These are phyloP conservation scores for Fistulina hepatica DNA, from an alignment of 1,284 basidiomycete genomes.

Conservation along the genomic window DNA sequence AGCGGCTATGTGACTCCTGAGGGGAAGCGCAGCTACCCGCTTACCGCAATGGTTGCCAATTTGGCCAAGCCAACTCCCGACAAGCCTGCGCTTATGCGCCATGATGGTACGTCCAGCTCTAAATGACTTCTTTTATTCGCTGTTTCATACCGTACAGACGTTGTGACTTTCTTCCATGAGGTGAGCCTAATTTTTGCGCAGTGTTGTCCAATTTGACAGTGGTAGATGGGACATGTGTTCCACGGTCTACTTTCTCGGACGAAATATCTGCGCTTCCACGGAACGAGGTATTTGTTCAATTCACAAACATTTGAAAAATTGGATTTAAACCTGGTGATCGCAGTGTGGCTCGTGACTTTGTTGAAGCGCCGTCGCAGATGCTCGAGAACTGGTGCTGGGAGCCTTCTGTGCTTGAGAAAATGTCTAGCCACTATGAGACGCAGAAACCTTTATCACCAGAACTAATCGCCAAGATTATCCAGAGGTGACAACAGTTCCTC, in stretches of 20 bases:
- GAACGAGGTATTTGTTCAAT: slow-evolving; percentile 39
- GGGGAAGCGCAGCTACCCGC: slow-evolving; percentile 58
- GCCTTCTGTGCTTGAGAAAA: slow-evolving; percentile 57
- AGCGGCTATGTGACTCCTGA: slow-evolving; percentile 45
- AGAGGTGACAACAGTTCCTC: slow-evolving; percentile 38
- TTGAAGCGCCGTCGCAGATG: slow-evolving; percentile 84
- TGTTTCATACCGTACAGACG: slow-evolving; percentile 26
- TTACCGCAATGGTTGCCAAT: slow-evolving; percentile 79
- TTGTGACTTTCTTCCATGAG: slow-evolving; percentile 75
- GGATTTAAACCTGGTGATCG: slow-evolving; percentile 4
- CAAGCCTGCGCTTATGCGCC: slow-evolving; percentile 73
- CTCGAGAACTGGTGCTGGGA: slow-evolving; percentile 90
- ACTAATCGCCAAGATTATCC: slow-evolving; percentile 69
- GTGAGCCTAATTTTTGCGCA: no score
- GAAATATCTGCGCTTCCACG: slow-evolving; percentile 68
- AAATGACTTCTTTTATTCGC: not conserved
- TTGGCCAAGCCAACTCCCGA: slow-evolving; percentile 73
- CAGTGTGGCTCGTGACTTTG: slow-evolving; percentile 72
- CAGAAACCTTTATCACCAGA: slow-evolving; percentile 61
- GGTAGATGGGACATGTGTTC: slow-evolving; percentile 84
- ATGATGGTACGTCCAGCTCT: slow-evolving; percentile 33
- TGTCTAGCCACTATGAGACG: slow-evolving; percentile 72
- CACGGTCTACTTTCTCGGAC: slow-evolving; percentile 70
- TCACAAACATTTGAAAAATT: not conserved
- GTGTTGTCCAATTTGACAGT: no score